Evolutionary conservation across 2,329 filamentous ascomycete genomes (phyloP), one percentile per base, ranked within the genome.

Genomic region (Helotiales sp.): DNA sequence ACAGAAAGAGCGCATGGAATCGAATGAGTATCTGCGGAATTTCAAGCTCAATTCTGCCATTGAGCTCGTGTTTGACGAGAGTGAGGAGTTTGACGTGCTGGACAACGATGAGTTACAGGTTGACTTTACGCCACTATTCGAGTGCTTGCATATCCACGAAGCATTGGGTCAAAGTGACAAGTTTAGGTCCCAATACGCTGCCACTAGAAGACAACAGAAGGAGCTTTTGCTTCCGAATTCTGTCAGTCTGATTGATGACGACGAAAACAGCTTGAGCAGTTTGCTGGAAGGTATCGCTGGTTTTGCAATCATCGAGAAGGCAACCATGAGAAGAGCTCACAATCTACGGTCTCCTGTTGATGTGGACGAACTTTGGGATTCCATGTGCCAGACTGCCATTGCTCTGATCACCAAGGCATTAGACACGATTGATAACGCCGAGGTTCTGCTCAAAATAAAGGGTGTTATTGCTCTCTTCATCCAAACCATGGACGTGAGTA

Each of bases 341-440:
- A 90, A 95, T 68, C 78, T 99, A 50, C 86, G 95, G 62, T 89
- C 91, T 27, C 78, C 85, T 10, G 84, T 90, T 64, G 95, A 99
- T 76, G 93, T 93, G 73, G 95, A 99, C 70, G 95, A 98, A 74
- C 78, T 99, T 2, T 99, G 95, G 95, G 93, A 98, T 68, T 97
- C 93, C 0, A 95, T 98, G 90, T 98, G 93, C 70, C 90, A 93
- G 69, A 87, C 88, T 44, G 88, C 91, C 0, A 91, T 98, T 64
- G 83, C 81, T 8, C 79, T 98, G 48, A 96, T 96, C 61, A 87
- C 88, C 0, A 90, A 88, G 65, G 88, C 91, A 0, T 77, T 99
- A 4, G 82, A 84, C 50, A 85, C 87, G 38, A 85, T 99, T n/a
- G 86, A 86, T 58, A 95, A 96, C 70, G 92, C 95, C 12, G 93